A percentile compares a stretch with the other conserved stretches of the same genome.
Conservation (phyloP, 257 asterid genomes). For the Nicotiana paniculata region DNA sequence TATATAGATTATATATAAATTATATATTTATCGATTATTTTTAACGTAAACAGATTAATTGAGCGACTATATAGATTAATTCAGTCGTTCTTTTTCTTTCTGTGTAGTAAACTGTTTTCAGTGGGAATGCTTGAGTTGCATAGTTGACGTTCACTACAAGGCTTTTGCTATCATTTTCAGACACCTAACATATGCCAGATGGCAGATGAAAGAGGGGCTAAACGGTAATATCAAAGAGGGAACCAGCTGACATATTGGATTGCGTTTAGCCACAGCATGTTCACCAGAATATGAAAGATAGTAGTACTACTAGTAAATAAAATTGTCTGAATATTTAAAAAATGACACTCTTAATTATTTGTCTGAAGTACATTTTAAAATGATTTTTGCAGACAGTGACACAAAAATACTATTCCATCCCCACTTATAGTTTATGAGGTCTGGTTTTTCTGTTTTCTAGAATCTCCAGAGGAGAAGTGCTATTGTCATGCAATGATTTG, state of each 20-base stretch:
- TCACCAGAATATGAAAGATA: background rate
- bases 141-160: constrained; percentile 6
- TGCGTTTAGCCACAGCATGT: background rate
- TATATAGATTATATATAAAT: too few relatives aligned
- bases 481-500: background rate
- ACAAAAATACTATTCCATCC: background rate
- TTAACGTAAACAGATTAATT: too few relatives aligned
- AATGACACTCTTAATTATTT: background rate
- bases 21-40: too few relatives aligned
- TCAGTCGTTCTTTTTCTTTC: background rate
- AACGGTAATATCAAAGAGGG: background rate
- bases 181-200: background rate
- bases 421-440: background rate
- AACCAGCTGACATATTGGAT: constrained; percentile 2
- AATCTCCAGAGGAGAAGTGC: background rate
- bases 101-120: background rate
- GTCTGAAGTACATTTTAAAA: background rate
- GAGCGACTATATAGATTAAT: too few relatives aligned
- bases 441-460: background rate
- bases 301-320: background rate
- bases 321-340: background rate
- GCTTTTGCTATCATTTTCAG: background rate
- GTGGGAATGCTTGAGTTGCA: background rate
- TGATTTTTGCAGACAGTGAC: background rate
- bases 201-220: background rate